Base-by-base conservation (phyloP, 106 monocot species). In the Xerophyta viscosa region DNA sequence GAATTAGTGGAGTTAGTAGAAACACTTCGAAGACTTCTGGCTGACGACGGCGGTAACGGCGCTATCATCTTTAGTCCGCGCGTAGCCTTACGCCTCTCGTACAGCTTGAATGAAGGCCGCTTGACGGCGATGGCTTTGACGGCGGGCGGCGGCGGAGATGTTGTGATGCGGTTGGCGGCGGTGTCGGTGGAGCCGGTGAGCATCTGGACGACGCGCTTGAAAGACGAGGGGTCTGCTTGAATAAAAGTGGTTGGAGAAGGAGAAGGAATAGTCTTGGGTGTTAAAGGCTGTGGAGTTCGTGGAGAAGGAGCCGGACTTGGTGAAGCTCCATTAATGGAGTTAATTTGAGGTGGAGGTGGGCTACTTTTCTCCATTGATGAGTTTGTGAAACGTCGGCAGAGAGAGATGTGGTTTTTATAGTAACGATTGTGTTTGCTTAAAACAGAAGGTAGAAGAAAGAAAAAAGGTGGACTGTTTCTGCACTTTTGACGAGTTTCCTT, bases 51-150 rank as follows among this genome's bases (percentile, higher is more conserved):
- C n/a, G n/a, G n/a, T n/a, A n/a, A n/a, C n/a, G 77, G 65, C 46
- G 56, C 52, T 46, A 72, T 54, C 36, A 60, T 48, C 41, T 68
- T 63, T 11, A 78, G 64, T 30, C 57, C 63, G 44, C 62, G 33
- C 42, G 58, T 19, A 58, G 67, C 53, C 57, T 56, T 59, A 22
- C 77, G 62, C 27, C 77, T 61, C 52, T 71, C 72, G 68, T 58
- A 56, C 53, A 72, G 78, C 72, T 78, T 78, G 78, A 72, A 72
- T 8, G 72, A 27, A 13, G 63, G 66, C 49, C 58, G 50, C 63
- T 64, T 72, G 30, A 64, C 61, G 17, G 67, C 64, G 29, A 31
- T 31, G 30, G 41, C 20, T 48, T 21, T 31, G 20, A 20, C 30
- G 20, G 43, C 22, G 3, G 61, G 23, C 21, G 24, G 23, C 1